phyloP scores from a whole-genome alignment of 2,329 filamentous ascomycete genomes.

The Coleophoma eucalyptorum region DNA sequence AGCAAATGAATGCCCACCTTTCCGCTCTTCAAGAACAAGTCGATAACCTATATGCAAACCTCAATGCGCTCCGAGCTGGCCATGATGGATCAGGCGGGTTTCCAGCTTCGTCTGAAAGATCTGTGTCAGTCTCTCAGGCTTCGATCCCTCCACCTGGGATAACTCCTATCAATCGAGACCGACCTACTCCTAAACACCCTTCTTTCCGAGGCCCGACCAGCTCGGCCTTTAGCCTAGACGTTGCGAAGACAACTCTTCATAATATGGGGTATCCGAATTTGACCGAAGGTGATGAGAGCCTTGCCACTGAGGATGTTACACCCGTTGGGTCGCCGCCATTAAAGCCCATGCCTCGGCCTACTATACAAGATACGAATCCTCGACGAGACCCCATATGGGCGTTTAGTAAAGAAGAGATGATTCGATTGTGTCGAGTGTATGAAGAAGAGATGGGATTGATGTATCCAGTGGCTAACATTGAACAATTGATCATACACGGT shows the following conservation, averaged over 20 bases:
- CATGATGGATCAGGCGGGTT: not conserved
- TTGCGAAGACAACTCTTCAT: slow-evolving; percentile 81
- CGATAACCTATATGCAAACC: slow-evolving; percentile 67
- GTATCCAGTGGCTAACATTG: slow-evolving; percentile 82
- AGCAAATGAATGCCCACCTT: slow-evolving; percentile 73
- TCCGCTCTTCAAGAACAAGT: slow-evolving; percentile 79
- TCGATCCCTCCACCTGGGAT: slow-evolving; percentile 8
- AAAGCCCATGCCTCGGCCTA: slow-evolving; percentile 18
- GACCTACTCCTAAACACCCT: slow-evolving; percentile 33
- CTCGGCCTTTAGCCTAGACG: slow-evolving; percentile 77
- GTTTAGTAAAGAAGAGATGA: slow-evolving; percentile 73
- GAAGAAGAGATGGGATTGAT: slow-evolving; percentile 90
- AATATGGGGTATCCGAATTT: slow-evolving; percentile 80
- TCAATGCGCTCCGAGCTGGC: slow-evolving; percentile 59
- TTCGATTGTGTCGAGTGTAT: slow-evolving; percentile 74
- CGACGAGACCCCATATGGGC: slow-evolving; percentile 76
- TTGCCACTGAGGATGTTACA: slow-evolving; percentile 46
- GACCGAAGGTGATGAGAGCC: slow-evolving; percentile 59
- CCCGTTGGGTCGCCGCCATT: slow-evolving; percentile 26
- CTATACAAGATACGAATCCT: slow-evolving; percentile 2
- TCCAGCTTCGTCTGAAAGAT: slow-evolving; percentile 16
- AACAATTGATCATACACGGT: slow-evolving; percentile 66
- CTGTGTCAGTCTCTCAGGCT: slow-evolving; percentile 21
- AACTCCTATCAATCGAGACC: slow-evolving; percentile 17
- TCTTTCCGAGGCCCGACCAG: slow-evolving; percentile 84